Conservation (phyloP, 2,329 filamentous ascomycete species). For the Cladorrhinum sp. region DNA sequence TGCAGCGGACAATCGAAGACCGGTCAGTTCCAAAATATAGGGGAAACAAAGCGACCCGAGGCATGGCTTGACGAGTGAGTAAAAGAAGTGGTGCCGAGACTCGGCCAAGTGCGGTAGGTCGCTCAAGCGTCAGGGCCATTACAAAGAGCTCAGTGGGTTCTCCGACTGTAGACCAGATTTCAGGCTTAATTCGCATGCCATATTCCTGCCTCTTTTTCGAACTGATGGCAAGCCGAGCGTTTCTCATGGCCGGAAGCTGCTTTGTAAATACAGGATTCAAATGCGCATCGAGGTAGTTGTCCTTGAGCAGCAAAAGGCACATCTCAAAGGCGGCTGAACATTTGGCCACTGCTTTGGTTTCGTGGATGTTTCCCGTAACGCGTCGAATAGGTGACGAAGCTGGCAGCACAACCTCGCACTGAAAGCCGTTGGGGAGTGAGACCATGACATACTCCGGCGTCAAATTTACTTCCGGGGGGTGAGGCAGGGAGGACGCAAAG, state of each 20-base stretch:
- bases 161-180: slow-evolving; percentile 60
- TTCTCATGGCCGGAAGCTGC: slow-evolving; percentile 75
- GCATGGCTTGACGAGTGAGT: slow-evolving; percentile 64
- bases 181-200: slow-evolving; percentile 74
- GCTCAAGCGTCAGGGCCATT: slow-evolving; percentile 57
- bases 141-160: slow-evolving; percentile 55
- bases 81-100: slow-evolving; percentile 64
- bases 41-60: slow-evolving; percentile 63
- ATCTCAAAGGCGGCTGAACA: slow-evolving; percentile 85
- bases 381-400: slow-evolving; percentile 68
- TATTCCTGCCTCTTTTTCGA: slow-evolving; percentile 73
- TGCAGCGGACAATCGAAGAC: slow-evolving; percentile 55
- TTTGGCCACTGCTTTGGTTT: slow-evolving; percentile 75
- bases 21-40: slow-evolving; percentile 67
- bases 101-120: slow-evolving; percentile 54
- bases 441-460: slow-evolving; percentile 61
- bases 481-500: slow-evolving; percentile 68
- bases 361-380: slow-evolving; percentile 59
- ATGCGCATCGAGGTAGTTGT: slow-evolving; percentile 67
- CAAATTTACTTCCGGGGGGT: slow-evolving; percentile 35
- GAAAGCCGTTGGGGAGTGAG: slow-evolving; percentile 55
- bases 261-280: slow-evolving; percentile 72
- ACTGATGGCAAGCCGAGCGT: slow-evolving; percentile 78
- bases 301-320: slow-evolving; percentile 66
- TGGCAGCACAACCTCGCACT: slow-evolving; percentile 78